Evolutionary conservation across 495 filamentous ascomycete species (phyloP), one percentile per base, ranked within the genome.

Genomic region (Amorphotheca resinae): DNA sequence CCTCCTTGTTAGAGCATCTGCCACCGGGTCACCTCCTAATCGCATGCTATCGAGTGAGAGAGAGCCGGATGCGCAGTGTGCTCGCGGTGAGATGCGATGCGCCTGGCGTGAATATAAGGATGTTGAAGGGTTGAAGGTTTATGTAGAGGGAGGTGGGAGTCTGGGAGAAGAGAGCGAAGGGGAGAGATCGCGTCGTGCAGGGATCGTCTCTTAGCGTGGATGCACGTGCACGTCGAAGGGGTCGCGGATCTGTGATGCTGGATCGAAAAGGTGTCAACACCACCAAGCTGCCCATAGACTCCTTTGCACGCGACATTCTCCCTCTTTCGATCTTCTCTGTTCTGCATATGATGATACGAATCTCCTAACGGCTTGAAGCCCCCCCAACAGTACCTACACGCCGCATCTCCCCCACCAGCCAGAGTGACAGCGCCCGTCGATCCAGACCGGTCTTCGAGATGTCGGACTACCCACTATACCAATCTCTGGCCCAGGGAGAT

Each of bases 381-480:
- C 32, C 43, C 38, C 33, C 33, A n/a, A 32, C 23, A 14, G n/a
- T 14, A n/a, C n/a, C 25, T 28, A 11, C 25, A 28, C 11, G 11
- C 25, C n/a, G 8, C 7, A 7, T 31, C 26, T 31, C n/a, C n/a
- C 8, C 26, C 26, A 31, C 8, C 8, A 31, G n/a, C n/a, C n/a
- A n/a, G n/a, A n/a, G n/a, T n/a, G n/a, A n/a, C n/a, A n/a, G n/a
- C n/a, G n/a, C 18, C 14, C 45, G 21, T 25, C 34, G 15, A 22
- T n/a, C n/a, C n/a, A n/a, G n/a, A n/a, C n/a, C n/a, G n/a, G n/a
- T n/a, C 28, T 41, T 33, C 33, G 38, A 45, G 3, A 85, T 89
- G 84, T 73, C 81, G 51, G 80, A 89, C 55, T 81, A 77, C 64
- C 61, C 72, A 52, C 80, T 80, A 72, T 89, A 86, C 64, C 79